A percentile compares a stretch with the other conserved stretches of the same genome.
phyloP scores from a whole-genome alignment of 495 filamentous ascomycete species.

The Talaromyces borbonicus region DNA sequence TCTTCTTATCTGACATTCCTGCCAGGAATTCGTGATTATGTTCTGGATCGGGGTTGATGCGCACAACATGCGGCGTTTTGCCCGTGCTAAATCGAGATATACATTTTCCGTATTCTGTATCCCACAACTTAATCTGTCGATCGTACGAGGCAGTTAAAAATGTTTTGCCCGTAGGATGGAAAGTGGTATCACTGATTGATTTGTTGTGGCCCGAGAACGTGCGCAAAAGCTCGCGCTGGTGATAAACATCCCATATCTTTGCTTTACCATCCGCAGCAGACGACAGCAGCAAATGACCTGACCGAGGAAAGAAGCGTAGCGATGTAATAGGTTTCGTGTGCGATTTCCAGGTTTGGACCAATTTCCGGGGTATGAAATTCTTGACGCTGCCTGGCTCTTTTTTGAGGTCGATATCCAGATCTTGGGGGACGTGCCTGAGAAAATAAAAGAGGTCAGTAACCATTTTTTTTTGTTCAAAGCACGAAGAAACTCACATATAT shows the following conservation, averaged over 20 bases:
- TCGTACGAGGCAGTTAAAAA: slow-evolving; percentile 94
- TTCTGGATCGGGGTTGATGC: slow-evolving; percentile 76
- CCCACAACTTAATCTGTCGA: slow-evolving; percentile 93
- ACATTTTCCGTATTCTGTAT: slow-evolving; percentile 89
- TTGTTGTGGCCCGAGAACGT: slow-evolving; percentile 88
- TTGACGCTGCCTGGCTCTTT: slow-evolving; percentile 71
- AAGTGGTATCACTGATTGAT: slow-evolving; percentile 79
- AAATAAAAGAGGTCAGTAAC: slow-evolving; percentile 17
- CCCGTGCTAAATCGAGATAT: slow-evolving; percentile 78
- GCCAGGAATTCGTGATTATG: slow-evolving; percentile 83
- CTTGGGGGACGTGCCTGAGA: slow-evolving; percentile 90
- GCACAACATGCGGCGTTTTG: slow-evolving; percentile 89
- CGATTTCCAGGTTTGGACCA: slow-evolving; percentile 78
- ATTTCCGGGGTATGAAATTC: slow-evolving; percentile 90
- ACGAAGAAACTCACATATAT: slow-evolving; percentile 25
- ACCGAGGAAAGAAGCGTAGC: slow-evolving; percentile 75
- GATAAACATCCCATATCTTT: slow-evolving; percentile 94
- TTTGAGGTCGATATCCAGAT: slow-evolving; percentile 77
- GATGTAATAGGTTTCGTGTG: slow-evolving; percentile 81
- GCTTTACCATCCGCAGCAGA: slow-evolving; percentile 78
- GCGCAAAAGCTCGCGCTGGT: slow-evolving; percentile 75
- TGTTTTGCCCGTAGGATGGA: slow-evolving; percentile 68
- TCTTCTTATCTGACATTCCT: slow-evolving; percentile 97
- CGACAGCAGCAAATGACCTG: slow-evolving; percentile 81
- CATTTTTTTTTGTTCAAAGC: background rate